Base-by-base conservation (phyloP, 768 basidiomycete genomes). In the Kwoniella sp. region DNA sequence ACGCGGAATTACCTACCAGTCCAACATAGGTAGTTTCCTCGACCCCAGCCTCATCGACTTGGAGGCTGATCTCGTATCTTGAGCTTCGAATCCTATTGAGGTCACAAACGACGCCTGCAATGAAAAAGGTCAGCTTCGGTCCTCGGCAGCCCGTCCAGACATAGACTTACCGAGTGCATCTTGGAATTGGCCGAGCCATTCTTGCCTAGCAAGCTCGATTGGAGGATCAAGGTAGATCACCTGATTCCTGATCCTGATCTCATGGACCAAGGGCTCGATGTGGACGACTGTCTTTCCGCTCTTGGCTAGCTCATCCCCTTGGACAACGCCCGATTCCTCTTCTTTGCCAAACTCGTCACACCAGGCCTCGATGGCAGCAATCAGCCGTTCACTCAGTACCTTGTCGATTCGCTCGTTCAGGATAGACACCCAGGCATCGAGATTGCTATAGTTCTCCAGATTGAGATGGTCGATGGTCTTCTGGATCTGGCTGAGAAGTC, bases 171-270 rank as follows among this genome's bases (percentile, higher is more conserved):
- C 91, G 15, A 97, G 83, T 88, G 91, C 91, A 63, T 89, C 88
- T 71, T 98, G 94, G 65, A 96, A 81, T 76, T 94, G 90, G 49
- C 84, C 85, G 64, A 94, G 85, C 94, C 94, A 97, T 9, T 85
- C 89, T 54, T 89, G 86, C 46, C 94, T 87, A 0, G 95, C 92
- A 71, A 90, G 86, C 79, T 98, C 95, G 82, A 97, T 91, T 63
- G 96, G 96, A 26, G 96, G 96, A 78, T 98, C 95, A 55, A 98
- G 84, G 83, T 96, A 98, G 80, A 99, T 97, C 68, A 97, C 92
- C 78, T 99, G 96, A 77, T 99, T 96, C 76, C 94, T 90, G 85
- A 98, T 97, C 81, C 94, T 86, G 67, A 98, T 90, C 79, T 98
- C 95, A 79, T 98, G 94, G 7, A 95, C 84, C 61, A 96, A 88